Evolutionary conservation across 2,329 filamentous ascomycete genomes (phyloP).

Genomic region (Cercospora sojina): DNA sequence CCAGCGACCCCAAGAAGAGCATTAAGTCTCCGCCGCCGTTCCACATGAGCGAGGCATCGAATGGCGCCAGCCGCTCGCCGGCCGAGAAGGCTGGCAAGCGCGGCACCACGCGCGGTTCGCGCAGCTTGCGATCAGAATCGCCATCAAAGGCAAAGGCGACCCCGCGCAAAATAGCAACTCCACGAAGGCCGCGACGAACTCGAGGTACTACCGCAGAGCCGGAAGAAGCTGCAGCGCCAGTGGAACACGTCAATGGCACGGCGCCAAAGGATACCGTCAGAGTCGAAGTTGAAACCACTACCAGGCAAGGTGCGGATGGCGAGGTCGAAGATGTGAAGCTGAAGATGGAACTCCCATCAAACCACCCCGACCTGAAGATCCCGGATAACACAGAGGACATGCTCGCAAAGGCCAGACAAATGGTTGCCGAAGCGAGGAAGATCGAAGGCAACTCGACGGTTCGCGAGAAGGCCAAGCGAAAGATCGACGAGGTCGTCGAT

Average conservation of each 20-base stretch:
- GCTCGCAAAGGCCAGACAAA: constrained; percentile 81
- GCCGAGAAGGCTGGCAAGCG: constrained; percentile 23
- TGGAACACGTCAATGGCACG: constrained; percentile 28
- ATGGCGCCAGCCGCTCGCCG: constrained; percentile 31
- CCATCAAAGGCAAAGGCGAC: constrained; percentile 49
- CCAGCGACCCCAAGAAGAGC: constrained; percentile 60
- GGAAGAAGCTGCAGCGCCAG: constrained; percentile 31
- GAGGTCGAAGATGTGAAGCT: constrained; percentile 70
- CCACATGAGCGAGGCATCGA: constrained; percentile 40
- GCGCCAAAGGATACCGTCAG: constrained; percentile 55
- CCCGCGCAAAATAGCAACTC: constrained; percentile 51
- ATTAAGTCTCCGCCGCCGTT: constrained; percentile 83
- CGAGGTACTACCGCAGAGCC: constrained; percentile 35
- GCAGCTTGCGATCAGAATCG: constrained; percentile 60
- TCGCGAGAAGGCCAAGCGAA: constrained; percentile 61
- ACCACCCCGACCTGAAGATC: constrained; percentile 64
- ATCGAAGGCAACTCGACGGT: constrained; percentile 43
- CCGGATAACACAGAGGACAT: constrained; percentile 72
- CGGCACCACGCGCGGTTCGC: constrained; percentile 42
- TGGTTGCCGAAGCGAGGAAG: constrained; percentile 73
- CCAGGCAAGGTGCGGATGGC: constrained; percentile 50
- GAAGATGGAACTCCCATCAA: constrained; percentile 71
- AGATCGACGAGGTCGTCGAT: constrained; percentile 65
- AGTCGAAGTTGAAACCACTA: constrained; percentile 67
- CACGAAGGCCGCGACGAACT: constrained; percentile 54